phyloP scores from a whole-genome alignment of 805 yeast species.

The Ogataea ramenticola region DNA sequence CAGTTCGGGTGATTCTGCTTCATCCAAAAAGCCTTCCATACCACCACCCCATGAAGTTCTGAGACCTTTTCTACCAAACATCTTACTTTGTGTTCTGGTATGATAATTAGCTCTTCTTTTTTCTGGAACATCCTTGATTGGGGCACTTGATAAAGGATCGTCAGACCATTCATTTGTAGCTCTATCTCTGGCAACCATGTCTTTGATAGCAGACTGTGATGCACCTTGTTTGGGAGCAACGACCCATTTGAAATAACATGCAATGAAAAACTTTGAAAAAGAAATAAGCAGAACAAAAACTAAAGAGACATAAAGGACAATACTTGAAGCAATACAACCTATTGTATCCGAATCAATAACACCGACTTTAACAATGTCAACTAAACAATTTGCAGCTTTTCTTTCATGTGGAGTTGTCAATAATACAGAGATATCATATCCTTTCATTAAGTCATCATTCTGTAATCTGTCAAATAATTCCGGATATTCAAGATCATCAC shows the following conservation, averaged over 20 bases:
- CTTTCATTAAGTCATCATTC: constrained; percentile 47
- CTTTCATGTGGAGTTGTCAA: constrained; percentile 62
- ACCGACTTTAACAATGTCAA: constrained; percentile 86
- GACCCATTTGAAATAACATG: constrained; percentile 85
- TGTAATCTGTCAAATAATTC: constrained; percentile 57
- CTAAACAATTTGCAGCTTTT: constrained; percentile 69
- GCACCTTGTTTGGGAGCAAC: constrained; percentile 80
- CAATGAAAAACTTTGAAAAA: constrained; percentile 67
- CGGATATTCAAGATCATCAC: constrained; percentile 68
- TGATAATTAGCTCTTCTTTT: constrained; percentile 44
- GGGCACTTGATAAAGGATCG: constrained; percentile 44
- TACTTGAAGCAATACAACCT: constrained; percentile 88
- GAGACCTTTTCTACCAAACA: constrained; percentile 28
- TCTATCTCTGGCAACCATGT: constrained; percentile 55
- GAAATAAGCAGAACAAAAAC: constrained; percentile 82
- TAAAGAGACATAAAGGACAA: constrained; percentile 75
- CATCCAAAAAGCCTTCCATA: constrained; percentile 22
- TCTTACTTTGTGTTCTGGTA: constrained; percentile 26
- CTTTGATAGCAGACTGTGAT: constrained; percentile 39
- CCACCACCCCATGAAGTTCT: constrained; percentile 33
- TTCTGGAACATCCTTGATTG: constrained; percentile 43
- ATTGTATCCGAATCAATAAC: constrained; percentile 80
- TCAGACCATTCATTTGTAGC: constrained; percentile 85
- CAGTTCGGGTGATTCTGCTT: background rate
- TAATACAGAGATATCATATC: constrained; percentile 75